phyloP scores from a whole-genome alignment of 805 yeast species.

The Hermanozyma aechmeae region DNA sequence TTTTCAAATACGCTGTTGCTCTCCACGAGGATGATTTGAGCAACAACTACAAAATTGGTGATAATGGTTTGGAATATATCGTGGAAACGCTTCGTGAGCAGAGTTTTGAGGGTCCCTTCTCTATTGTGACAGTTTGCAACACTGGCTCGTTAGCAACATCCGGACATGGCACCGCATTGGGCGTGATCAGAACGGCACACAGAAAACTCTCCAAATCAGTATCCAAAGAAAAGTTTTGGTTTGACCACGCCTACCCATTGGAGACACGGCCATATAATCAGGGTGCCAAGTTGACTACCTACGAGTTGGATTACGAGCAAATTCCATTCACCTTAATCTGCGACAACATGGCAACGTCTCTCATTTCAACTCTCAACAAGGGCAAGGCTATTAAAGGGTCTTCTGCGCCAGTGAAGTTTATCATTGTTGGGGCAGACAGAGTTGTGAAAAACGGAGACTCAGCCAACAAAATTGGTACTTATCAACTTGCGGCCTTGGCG shows the following conservation, averaged over 20 bases:
- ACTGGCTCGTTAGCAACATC: slow-evolving; percentile 97
- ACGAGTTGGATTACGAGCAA: slow-evolving; percentile 74
- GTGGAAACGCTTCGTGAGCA: slow-evolving; percentile 33
- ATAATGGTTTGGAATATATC: slow-evolving; percentile 70
- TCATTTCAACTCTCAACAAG: slow-evolving; percentile 40
- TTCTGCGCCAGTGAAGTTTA: slow-evolving; percentile 68
- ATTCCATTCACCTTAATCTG: slow-evolving; percentile 86
- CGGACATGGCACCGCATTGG: slow-evolving; percentile 95
- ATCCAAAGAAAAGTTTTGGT: slow-evolving; percentile 29
- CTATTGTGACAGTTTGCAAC: slow-evolving; percentile 87
- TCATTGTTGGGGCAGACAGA: slow-evolving; percentile 93
- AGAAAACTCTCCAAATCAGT: slow-evolving; percentile 28
- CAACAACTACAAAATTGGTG: slow-evolving; percentile 75
- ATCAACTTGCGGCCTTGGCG: slow-evolving; percentile 73
- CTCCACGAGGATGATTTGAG: slow-evolving; percentile 68
- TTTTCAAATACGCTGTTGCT: slow-evolving; percentile 38
- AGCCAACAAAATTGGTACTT: slow-evolving; percentile 94
- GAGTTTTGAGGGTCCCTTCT: slow-evolving; percentile 53
- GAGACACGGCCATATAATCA: slow-evolving; percentile 97
- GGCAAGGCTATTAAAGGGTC: slow-evolving; percentile 13
- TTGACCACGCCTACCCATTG: slow-evolving; percentile 72
- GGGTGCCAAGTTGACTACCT: slow-evolving; percentile 90
- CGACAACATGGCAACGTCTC: slow-evolving; percentile 84
- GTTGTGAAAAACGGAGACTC: slow-evolving; percentile 90
- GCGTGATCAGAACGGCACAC: slow-evolving; percentile 71